Base-by-base conservation (phyloP, 1,284 basidiomycete species). In the Fistulinella cinereoalba region DNA sequence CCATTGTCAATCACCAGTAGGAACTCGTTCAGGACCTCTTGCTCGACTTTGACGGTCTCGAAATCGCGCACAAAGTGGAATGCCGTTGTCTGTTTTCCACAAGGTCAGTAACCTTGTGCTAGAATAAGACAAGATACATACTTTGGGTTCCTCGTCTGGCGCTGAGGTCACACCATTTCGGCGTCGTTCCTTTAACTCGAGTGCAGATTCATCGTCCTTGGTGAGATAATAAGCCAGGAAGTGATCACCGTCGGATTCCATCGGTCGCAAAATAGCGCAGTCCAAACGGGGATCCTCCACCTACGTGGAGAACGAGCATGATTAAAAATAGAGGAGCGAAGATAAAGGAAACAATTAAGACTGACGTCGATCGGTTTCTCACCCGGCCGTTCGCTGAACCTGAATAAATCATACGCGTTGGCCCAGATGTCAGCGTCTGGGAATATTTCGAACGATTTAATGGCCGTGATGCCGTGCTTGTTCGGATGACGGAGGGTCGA, bases 161-260 rank as follows among this genome's bases (percentile, higher is more conserved):
- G 72, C 71, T 44, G 76, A 74, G 11, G 75, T 72, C 11, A 53
- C 56, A 16, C 72, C 52, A 13, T 55, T 60, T 19, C 62, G 63
- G 23, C 79, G 71, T 27, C 69, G 69, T 27, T 76, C 71, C 56
- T 83, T 83, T 64, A 84, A 81, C 44, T 69, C 67, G n/a, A 73
- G 47, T 1, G 85, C 84, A 8, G 76, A 71, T 22, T 83, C 83
- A 56, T 93, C 90, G 46, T 91, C 85, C 56, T 80, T 75, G 1
- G 91, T 88, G 12, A 95, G 76, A 59, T 92, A 95, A 65, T 90
- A 95, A n/a, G 89, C 83, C 48, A 96, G 71, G 73, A 92, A 88
- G 45, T 89, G 86, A 60, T 93, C 88, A 22, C 90, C 88, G 43
- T 89, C 86, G 2, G 88, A 84, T 61, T 87, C 83, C 77, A 92